Percentiles rank a stretch among this genome's conserved stretches.
These are phyloP conservation scores for Clonostachys byssicola DNA, from an alignment of 2,329 filamentous ascomycete genomes.

Conservation along the genomic window DNA sequence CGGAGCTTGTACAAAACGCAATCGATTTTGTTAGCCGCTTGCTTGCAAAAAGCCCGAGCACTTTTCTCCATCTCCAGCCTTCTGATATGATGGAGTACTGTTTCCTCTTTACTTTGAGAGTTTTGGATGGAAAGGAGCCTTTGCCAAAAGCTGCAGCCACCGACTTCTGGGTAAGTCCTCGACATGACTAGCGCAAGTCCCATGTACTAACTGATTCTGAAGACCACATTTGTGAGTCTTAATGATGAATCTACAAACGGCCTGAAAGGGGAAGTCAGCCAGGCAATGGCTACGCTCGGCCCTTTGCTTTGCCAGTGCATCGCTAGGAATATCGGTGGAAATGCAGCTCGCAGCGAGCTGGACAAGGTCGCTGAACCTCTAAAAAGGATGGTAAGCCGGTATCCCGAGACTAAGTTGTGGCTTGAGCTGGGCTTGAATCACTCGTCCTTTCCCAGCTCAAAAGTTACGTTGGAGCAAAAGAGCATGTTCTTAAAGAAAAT, in stretches of 20 bases:
- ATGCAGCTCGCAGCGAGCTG: constrained; percentile 66
- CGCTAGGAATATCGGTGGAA: constrained; percentile 63
- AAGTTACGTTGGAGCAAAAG: constrained; percentile 56
- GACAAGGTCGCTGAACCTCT: constrained; percentile 68
- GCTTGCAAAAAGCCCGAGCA: constrained; percentile 53
- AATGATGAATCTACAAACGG: constrained; percentile 34
- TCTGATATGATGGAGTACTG: constrained; percentile 57
- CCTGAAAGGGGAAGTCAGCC: constrained; percentile 33
- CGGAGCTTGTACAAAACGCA: constrained; percentile 69
- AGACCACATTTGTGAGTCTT: constrained; percentile 51
- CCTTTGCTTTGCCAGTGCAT: constrained; percentile 56
- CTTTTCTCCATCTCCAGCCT: constrained; percentile 56
- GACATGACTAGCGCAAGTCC: background rate
- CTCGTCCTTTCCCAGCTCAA: constrained; percentile 53
- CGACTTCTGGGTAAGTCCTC: constrained; percentile 65
- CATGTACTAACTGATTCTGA: background rate
- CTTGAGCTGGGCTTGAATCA: constrained; percentile 55
- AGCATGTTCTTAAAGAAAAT: constrained; percentile 62
- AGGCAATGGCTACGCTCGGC: constrained; percentile 55
- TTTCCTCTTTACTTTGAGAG: constrained; percentile 67
- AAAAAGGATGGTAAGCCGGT: constrained; percentile 59
- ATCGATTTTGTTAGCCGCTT: constrained; percentile 69
- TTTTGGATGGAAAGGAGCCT: constrained; percentile 67
- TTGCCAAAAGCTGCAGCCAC: constrained; percentile 71
- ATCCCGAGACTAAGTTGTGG: constrained; percentile 55